Conservation (phyloP, 495 filamentous ascomycete species). For the Trichoderma orchidacearum region DNA sequence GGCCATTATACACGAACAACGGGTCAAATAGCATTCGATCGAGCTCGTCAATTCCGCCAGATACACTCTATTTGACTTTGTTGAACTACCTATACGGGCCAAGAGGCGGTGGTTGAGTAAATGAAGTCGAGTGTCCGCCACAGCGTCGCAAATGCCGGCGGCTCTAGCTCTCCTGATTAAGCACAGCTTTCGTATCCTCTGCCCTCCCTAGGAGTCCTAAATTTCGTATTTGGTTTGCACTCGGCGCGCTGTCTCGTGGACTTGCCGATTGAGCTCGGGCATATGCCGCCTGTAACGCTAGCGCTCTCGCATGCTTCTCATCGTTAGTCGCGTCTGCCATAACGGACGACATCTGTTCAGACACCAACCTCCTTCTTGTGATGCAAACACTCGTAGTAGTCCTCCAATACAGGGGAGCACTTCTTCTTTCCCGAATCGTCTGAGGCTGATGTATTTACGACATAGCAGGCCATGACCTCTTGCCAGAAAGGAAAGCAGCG, state of each 20-base stretch:
- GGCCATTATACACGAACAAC: not conserved
- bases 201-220: conserved; percentile 70
- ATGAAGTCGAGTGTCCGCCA: not conserved
- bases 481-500: conserved; percentile 99
- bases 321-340: conserved; percentile 2
- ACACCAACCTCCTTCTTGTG: conserved; percentile 86
- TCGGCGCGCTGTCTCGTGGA: conserved; percentile 59
- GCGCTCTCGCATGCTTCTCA: not conserved
- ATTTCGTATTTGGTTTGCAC: conserved; percentile 66
- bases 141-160: not conserved
- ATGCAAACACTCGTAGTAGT: conserved; percentile 97
- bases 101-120: not conserved
- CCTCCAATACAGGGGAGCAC: conserved; percentile 78
- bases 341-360: not conserved
- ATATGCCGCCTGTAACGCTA: conserved; percentile 66
- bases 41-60: not conserved
- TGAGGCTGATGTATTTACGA: conserved; percentile 62
- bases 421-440: conserved; percentile 70
- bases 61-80: not conserved
- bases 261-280: conserved; percentile 64
- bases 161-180: conserved; percentile 14
- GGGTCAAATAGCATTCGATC: too few species aligned
- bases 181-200: conserved; percentile 57
- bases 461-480: conserved; percentile 80
- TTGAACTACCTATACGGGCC: conserved; percentile 9